Evolutionary conservation across 306 rosid genomes (phyloP).

Genomic region (Begonia loranthoides): DNA sequence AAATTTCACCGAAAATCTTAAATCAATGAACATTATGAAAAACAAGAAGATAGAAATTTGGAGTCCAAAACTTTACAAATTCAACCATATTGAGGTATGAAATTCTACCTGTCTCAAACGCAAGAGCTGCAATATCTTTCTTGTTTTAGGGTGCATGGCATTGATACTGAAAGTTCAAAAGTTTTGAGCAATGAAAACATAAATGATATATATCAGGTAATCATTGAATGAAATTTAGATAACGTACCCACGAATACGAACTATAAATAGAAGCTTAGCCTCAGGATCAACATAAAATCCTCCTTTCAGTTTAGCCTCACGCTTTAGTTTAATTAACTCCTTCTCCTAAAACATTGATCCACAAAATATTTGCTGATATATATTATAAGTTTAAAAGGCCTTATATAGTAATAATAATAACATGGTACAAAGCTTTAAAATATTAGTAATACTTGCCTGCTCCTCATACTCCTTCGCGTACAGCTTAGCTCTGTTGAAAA

Average conservation of each 20-base stretch:
- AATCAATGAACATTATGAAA: no score
- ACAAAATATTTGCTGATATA: no score
- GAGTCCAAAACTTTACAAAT: no score
- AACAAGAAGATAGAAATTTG: no score
- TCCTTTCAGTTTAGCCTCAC: conserved; percentile 72
- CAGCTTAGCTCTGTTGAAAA: conserved; percentile 43
- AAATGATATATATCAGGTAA: background rate
- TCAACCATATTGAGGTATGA: background rate
- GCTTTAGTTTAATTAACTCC: conserved; percentile 56
- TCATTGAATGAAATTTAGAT: background rate
- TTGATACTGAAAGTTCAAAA: conserved; percentile 38
- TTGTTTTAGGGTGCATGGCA: conserved; percentile 62
- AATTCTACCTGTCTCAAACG: conserved; percentile 61
- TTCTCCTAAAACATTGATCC: conserved; percentile 26
- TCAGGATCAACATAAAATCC: conserved; percentile 73
- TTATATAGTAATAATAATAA: no score
- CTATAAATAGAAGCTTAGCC: conserved; percentile 64
- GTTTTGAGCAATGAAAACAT: background rate
- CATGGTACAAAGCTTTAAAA: background rate
- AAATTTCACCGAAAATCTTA: no score
- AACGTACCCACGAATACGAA: conserved; percentile 67
- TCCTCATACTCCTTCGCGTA: conserved; percentile 53
- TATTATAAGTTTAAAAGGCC: no score
- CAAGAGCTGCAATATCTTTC: conserved; percentile 66
- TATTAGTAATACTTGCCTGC: conserved; percentile 11